phyloP scores from a whole-genome alignment of 1,284 basidiomycete genomes.

The Bondarzewia mesenterica region DNA sequence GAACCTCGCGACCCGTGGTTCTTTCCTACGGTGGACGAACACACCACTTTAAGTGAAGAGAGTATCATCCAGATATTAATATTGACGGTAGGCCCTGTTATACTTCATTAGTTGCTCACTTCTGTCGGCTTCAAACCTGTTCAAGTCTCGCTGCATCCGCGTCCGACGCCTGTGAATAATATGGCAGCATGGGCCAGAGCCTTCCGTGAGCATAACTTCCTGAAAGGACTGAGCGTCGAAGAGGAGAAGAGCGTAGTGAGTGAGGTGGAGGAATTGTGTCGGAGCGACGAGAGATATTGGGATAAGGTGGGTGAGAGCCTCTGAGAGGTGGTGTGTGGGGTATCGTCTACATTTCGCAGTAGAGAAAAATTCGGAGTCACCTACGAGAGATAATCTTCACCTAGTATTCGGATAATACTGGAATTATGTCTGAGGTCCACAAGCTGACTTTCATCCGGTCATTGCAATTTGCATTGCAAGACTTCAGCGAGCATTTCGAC shows the following conservation, averaged over 20 bases:
- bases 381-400: too few relatives aligned
- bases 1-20: constrained; percentile 70
- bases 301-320: constrained; percentile 47
- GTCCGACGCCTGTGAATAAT: constrained; percentile 58
- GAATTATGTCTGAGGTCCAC: too few relatives aligned
- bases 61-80: neutral
- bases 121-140: constrained; percentile 46
- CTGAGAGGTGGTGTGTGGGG: constrained; percentile 60
- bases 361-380: too few relatives aligned
- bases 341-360: constrained; percentile 62
- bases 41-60: constrained; percentile 21
- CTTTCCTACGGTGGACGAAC: constrained; percentile 67
- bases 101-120: constrained; percentile 53
- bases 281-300: constrained; percentile 41
- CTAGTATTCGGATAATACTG: too few relatives aligned
- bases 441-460: too few relatives aligned
- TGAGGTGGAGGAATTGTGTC: constrained; percentile 55
- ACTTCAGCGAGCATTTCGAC: too few relatives aligned
- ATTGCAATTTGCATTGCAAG: too few relatives aligned
- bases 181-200: constrained; percentile 65
- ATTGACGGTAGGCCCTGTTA: neutral
- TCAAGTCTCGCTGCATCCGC: constrained; percentile 55
- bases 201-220: constrained; percentile 53
- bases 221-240: constrained; percentile 40
- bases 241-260: constrained; percentile 54